Conservation (phyloP, 768 basidiomycete species). For the Pleurotus citrinopileatus region DNA sequence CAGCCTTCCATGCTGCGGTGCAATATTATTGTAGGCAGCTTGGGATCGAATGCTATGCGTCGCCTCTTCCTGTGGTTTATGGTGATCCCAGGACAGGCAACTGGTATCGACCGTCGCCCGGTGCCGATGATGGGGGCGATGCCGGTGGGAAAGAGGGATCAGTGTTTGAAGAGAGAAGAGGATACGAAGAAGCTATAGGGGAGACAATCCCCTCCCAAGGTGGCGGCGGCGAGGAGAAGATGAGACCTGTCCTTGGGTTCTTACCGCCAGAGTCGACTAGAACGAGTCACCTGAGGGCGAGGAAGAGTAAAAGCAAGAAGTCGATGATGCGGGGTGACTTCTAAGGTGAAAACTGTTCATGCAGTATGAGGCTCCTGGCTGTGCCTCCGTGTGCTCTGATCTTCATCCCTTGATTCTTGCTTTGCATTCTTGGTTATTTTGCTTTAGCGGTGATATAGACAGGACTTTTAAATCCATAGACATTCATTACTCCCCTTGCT, state of each 20-base stretch:
- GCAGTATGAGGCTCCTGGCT: background rate
- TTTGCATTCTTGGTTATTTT: too few species aligned
- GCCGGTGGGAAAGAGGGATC: slow-evolving; percentile 6
- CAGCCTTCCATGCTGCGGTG: slow-evolving; percentile 78
- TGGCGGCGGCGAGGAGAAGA: slow-evolving; percentile 23
- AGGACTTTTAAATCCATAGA: too few species aligned
- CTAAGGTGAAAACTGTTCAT: background rate
- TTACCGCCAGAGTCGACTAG: slow-evolving; percentile 38
- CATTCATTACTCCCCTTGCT: too few species aligned
- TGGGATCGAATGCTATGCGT: slow-evolving; percentile 58
- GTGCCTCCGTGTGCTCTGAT: background rate
- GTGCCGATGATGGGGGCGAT: slow-evolving; percentile 13
- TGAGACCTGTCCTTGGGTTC: slow-evolving; percentile 44
- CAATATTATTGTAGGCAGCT: slow-evolving; percentile 71
- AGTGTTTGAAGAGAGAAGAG: slow-evolving; percentile 10
- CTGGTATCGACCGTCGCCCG: slow-evolving; percentile 14
- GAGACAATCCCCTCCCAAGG: slow-evolving; percentile 10
- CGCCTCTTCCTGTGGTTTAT: slow-evolving; percentile 60
- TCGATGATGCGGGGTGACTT: slow-evolving; percentile 30
- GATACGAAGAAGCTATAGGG: slow-evolving; percentile 2
- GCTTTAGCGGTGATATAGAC: too few species aligned
- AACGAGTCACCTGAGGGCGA: slow-evolving; percentile 29
- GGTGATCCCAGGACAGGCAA: slow-evolving; percentile 28
- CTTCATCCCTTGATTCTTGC: background rate
- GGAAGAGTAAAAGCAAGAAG: slow-evolving; percentile 43